These are phyloP conservation scores for Halteria grandinella DNA, from an alignment of 73 alveolate genomes.

Conservation along the genomic window DNA sequence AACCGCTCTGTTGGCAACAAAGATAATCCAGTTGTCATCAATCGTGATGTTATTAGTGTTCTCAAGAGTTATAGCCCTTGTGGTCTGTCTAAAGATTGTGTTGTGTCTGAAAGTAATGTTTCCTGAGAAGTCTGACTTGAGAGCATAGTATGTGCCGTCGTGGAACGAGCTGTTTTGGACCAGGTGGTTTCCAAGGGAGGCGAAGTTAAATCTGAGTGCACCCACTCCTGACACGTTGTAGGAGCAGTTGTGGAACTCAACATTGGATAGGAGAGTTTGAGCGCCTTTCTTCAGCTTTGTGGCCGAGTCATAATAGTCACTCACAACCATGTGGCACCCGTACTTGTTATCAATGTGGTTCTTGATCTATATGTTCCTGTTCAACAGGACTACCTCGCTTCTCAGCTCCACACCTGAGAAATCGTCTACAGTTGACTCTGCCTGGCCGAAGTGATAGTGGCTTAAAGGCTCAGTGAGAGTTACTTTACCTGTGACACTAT, in stretches of 20 bases:
- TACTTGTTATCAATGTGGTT: constrained; percentile 33
- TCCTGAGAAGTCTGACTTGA: too few species aligned
- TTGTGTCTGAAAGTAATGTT: too few species aligned
- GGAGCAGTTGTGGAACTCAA: neutral
- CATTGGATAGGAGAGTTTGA: neutral
- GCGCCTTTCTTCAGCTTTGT: neutral
- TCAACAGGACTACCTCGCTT: constrained; percentile 34
- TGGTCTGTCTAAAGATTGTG: too few species aligned
- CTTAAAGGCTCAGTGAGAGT: neutral
- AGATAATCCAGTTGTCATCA: neutral
- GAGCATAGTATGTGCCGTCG: too few species aligned
- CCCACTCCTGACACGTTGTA: neutral
- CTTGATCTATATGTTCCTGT: constrained; percentile 51
- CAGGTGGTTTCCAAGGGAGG: too few species aligned
- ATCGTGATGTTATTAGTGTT: too few species aligned
- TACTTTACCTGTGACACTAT: neutral
- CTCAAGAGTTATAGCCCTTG: too few species aligned
- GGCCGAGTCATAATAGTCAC: neutral
- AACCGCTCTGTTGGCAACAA: neutral
- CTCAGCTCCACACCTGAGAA: constrained; percentile 41
- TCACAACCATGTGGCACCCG: constrained; percentile 53
- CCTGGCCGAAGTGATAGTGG: constrained; percentile 35
- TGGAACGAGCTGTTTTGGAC: too few species aligned
- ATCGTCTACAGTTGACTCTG: neutral
- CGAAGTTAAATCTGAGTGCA: neutral